Evolutionary conservation across 768 basidiomycete species (phyloP), one percentile per base, ranked within the genome.

Genomic region (Flagelloscypha sp.): DNA sequence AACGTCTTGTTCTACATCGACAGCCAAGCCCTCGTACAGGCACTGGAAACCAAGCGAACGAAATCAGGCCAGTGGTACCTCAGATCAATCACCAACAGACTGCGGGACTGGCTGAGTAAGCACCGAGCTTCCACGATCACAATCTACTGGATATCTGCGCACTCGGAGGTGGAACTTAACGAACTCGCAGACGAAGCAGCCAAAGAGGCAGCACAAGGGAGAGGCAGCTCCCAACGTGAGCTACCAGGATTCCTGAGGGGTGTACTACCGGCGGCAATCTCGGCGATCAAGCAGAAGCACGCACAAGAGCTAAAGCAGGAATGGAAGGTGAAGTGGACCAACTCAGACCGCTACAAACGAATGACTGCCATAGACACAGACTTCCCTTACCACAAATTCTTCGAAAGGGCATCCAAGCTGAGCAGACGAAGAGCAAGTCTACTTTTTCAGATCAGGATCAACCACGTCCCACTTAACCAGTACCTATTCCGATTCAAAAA

Each of bases 391-490:
- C 8, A 13, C 24, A 18, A 7, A n/a, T 36, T 27, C 11, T 12
- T 13, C 30, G 10, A 18, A 10, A 11, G n/a, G 19, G 19, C 30
- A 9, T 8, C 8, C 9, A 18, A 31, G 12, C 27, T 50, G 9
- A 40, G 42, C 0, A 22, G 43, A 4, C 21, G 27, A 5, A 38
- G 48, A 10, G 37, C 48, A 16, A 34, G 36, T 6, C 8, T 52
- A 2, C 43, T 58, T 10, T 36, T 53, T n/a, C 57, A 58, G 27
- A 49, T 61, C 3, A 32, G 54, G 3, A 52, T 52, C 6, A 50
- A 50, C 2, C 58, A 60, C 30, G 39, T 35, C 5, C 49, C 50
- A 0, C 48, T 59, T 0, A 47, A 55, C 29, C 13, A 38, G 7
- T 47, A 57, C 42, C 50, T 66, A 1, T 21, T 47, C 20, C 13